Conservation (phyloP, 2,329 filamentous ascomycete genomes). For the Penicillium freii region DNA sequence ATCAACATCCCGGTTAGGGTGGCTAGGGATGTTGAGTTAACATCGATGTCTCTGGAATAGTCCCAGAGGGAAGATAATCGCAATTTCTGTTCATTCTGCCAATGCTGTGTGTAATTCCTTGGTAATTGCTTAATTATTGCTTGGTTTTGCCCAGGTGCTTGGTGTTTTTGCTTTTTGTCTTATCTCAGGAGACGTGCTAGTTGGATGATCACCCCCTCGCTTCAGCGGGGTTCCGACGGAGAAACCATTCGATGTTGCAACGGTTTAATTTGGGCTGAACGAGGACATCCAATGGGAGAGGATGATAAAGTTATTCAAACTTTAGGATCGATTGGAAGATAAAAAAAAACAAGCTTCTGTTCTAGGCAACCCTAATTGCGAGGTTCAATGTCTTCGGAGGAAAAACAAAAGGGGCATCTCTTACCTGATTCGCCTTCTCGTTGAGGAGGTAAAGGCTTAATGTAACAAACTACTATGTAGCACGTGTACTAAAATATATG, state of each 20-base stretch:
- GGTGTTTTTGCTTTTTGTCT: neutral
- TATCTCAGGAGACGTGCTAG: conserved; percentile 8
- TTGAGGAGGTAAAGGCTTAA: neutral
- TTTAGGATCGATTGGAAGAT: neutral
- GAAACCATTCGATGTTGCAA: neutral
- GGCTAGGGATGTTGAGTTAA: neutral
- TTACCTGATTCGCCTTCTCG: neutral
- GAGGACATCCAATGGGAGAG: neutral
- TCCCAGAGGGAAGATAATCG: neutral
- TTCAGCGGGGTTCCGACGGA: conserved; percentile 24
- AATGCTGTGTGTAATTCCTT: neutral
- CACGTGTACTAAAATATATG: conserved; percentile 3
- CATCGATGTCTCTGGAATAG: conserved; percentile 1
- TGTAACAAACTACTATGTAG: neutral
- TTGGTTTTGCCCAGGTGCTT: neutral
- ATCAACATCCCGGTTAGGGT: conserved; percentile 10
- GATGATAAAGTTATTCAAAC: neutral
- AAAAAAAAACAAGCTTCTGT: neutral
- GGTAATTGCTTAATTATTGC: neutral
- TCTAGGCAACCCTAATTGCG: neutral
- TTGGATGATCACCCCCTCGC: neutral
- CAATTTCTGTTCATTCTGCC: neutral
- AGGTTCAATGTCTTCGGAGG: neutral
- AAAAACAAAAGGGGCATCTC: no score
- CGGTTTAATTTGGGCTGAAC: neutral